Conservation (phyloP, 768 basidiomycete genomes). For the Macrolepiota dolichaula region DNA sequence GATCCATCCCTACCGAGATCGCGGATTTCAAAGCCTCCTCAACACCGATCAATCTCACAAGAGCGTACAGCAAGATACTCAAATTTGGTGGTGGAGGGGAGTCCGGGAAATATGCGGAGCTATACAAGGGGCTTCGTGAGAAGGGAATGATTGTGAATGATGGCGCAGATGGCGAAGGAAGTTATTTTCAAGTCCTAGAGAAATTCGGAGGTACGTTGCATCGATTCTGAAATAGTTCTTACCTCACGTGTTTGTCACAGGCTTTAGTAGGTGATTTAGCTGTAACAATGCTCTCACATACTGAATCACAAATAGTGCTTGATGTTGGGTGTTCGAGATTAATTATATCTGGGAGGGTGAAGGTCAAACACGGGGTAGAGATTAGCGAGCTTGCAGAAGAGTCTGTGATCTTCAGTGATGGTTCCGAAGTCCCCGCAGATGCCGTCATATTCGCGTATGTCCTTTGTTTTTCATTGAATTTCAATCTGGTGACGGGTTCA, state of each 20-base stretch:
- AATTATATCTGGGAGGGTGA: constrained; percentile 52
- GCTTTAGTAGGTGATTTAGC: too few species aligned
- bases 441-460: neutral
- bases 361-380: constrained; percentile 51
- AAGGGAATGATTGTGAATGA: constrained; percentile 9
- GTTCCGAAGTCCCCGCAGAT: constrained; percentile 17
- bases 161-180: constrained; percentile 1
- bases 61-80: neutral
- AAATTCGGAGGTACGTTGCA: constrained; percentile 3
- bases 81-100: constrained; percentile 8
- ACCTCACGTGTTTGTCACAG: too few species aligned
- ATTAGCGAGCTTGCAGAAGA: constrained; percentile 30
- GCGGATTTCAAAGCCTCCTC: neutral
- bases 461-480: neutral
- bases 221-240: too few species aligned
- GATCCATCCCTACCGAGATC: neutral
- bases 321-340: constrained; percentile 50
- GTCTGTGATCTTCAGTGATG: constrained; percentile 35
- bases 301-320: too few species aligned
- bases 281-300: too few species aligned
- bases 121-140: constrained; percentile 1
- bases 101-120: neutral
- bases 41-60: neutral
- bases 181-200: constrained; percentile 3
- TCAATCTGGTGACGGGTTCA: neutral